These are phyloP conservation scores for Ricinus communis DNA, from an alignment of 345 rosid genomes.

Conservation along the genomic window DNA sequence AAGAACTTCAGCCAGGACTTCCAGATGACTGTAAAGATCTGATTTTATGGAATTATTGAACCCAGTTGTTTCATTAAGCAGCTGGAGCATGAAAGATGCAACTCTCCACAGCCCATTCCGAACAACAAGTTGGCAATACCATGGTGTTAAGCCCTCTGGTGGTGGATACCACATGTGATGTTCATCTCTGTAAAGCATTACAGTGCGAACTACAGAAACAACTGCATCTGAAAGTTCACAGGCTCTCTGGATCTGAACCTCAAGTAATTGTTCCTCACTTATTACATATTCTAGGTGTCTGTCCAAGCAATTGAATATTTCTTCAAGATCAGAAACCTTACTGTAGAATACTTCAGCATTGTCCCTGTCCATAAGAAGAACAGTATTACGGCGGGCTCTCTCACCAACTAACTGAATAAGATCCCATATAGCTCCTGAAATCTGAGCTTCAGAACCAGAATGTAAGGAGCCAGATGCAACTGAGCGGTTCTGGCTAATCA, in stretches of 20 bases:
- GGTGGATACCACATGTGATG: constrained; percentile 93
- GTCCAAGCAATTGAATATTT: constrained; percentile 71
- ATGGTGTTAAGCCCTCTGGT: constrained; percentile 78
- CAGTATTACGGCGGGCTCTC: constrained; percentile 73
- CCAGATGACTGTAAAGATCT: constrained; percentile 54
- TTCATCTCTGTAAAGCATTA: constrained; percentile 67
- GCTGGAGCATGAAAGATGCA: constrained; percentile 71
- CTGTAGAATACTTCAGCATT: constrained; percentile 94
- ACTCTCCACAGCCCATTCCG: constrained; percentile 82
- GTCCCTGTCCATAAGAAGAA: constrained; percentile 96
- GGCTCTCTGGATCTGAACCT: constrained; percentile 64
- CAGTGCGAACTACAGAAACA: constrained; percentile 60
- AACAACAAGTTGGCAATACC: constrained; percentile 65
- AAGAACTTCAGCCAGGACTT: constrained; percentile 63
- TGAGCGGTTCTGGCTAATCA: constrained; percentile 63
- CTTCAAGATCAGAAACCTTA: constrained; percentile 90
- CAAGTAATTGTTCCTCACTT: constrained; percentile 53
- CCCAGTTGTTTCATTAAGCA: constrained; percentile 54
- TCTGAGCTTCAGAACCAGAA: constrained; percentile 49
- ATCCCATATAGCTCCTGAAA: constrained; percentile 84
- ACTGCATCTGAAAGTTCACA: constrained; percentile 77
- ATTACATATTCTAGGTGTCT: constrained; percentile 66
- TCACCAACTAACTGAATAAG: constrained; percentile 91
- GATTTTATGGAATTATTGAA: constrained; percentile 58
- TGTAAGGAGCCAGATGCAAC: constrained; percentile 37